A percentile compares a stretch with the other conserved stretches of the same genome.
phyloP scores from a whole-genome alignment of 371 early-diverging fungal genomes.

The Smittium culicis region DNA sequence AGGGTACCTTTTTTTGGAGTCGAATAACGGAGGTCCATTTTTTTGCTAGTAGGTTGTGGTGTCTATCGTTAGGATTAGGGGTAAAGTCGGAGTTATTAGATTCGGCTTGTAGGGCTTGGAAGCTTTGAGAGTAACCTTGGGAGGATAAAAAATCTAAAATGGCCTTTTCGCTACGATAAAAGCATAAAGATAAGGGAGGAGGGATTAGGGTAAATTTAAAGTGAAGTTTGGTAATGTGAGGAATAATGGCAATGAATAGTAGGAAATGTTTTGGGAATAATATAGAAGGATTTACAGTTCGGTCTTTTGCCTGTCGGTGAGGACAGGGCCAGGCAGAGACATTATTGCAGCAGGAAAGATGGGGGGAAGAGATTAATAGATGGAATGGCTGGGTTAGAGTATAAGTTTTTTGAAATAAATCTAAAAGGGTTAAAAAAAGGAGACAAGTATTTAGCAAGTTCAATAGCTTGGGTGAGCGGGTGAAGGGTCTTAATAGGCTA shows the following conservation, averaged over 20 bases:
- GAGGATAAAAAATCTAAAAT: constrained; percentile 73
- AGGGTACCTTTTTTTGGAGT: constrained; percentile 67
- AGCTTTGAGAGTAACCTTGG: constrained; percentile 53
- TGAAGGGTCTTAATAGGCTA: too few relatives aligned
- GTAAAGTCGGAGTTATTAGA: constrained; percentile 51
- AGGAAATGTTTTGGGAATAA: background rate
- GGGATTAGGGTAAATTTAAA: background rate
- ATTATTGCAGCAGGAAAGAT: constrained; percentile 1
- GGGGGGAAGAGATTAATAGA: background rate
- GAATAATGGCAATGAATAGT: constrained; percentile 6
- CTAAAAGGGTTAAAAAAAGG: background rate
- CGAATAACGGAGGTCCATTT: constrained; percentile 90
- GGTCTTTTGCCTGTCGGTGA: constrained; percentile 56
- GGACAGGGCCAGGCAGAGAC: constrained; percentile 29
- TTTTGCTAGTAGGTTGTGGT: constrained; percentile 75
- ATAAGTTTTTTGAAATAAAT: background rate
- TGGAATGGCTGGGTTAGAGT: background rate
- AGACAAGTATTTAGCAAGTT: too few relatives aligned
- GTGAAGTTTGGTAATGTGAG: background rate
- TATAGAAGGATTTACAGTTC: constrained; percentile 64
- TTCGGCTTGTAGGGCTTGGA: constrained; percentile 53
- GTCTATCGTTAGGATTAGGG: constrained; percentile 60
- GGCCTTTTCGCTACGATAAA: constrained; percentile 47
- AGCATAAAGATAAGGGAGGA: background rate
- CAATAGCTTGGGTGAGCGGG: too few relatives aligned